Percentiles rank a stretch among this genome's conserved stretches.
phyloP scores from a whole-genome alignment of 768 basidiomycete genomes.

The Dacryopinax primogenitus region DNA sequence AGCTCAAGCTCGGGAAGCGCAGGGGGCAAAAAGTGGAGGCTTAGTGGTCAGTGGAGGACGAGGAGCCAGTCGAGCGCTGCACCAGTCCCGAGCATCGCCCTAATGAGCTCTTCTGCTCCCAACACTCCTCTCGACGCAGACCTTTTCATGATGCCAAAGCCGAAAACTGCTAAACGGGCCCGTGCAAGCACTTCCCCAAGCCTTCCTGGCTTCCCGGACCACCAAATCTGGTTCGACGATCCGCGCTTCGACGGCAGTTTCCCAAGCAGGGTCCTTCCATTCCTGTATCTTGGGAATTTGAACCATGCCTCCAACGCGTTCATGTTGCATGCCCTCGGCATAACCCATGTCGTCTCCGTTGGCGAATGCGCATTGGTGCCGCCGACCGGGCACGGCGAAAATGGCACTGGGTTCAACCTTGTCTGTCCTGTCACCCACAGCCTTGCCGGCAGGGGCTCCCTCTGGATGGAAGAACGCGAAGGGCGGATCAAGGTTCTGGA shows the following conservation, averaged over 20 bases:
- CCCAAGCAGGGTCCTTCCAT: conserved; percentile 83
- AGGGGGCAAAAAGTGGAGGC: conserved; percentile 1
- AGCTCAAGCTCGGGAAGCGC: neutral
- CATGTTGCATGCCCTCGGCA: conserved; percentile 90
- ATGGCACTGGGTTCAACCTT: conserved; percentile 9
- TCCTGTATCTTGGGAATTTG: conserved; percentile 86
- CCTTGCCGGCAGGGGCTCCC: conserved; percentile 37
- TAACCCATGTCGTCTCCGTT: conserved; percentile 93
- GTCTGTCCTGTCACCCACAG: conserved; percentile 10
- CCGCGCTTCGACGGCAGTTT: conserved; percentile 89
- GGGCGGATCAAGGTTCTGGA: conserved; percentile 84
- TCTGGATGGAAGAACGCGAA: conserved; percentile 79
- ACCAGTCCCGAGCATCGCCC: neutral
- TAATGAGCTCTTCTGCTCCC: neutral
- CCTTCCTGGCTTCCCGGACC: conserved; percentile 51
- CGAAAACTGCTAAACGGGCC: conserved; percentile 32
- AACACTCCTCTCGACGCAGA: neutral
- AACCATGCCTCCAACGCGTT: conserved; percentile 89
- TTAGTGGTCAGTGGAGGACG: conserved; percentile 1
- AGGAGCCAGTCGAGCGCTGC: conserved; percentile 6
- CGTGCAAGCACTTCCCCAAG: conserved; percentile 59
- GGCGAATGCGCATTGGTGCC: conserved; percentile 88
- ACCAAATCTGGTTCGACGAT: conserved; percentile 91
- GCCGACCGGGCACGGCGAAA: conserved; percentile 29
- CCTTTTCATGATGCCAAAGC: neutral